A percentile compares a stretch with the other conserved stretches of the same genome.
Evolutionary conservation across 2,329 filamentous ascomycete genomes (phyloP).

Genomic region (Sordariomycetes sp.): DNA sequence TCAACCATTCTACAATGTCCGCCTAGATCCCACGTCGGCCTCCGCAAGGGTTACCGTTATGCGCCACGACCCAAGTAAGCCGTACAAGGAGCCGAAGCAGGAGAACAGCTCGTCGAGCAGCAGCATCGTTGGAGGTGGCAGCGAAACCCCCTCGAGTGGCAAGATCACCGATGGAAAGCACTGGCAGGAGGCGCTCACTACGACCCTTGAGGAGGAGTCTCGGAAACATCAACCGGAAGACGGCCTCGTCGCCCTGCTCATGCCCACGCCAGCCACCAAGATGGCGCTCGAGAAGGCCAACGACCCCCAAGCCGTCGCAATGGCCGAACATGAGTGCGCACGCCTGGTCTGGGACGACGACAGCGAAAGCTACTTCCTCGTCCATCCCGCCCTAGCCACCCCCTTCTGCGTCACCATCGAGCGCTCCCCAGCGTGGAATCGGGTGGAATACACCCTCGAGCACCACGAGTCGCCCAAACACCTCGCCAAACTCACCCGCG

Average conservation of each 20-base stretch:
- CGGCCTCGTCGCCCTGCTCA: slow-evolving; percentile 58
- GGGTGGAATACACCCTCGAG: slow-evolving; percentile 56
- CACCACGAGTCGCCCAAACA: slow-evolving; percentile 53
- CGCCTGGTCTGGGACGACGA: slow-evolving; percentile 65
- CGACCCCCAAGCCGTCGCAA: slow-evolving; percentile 48
- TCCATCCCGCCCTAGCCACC: slow-evolving; percentile 52
- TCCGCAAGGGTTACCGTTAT: slow-evolving; percentile 52
- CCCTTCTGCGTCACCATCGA: slow-evolving; percentile 54
- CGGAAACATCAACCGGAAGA: slow-evolving; percentile 47
- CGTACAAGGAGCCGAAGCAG: slow-evolving; percentile 34
- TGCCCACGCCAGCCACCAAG: slow-evolving; percentile 55
- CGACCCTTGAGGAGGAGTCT: slow-evolving; percentile 46
- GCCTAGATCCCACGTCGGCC: slow-evolving; percentile 53
- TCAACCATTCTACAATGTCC: slow-evolving; percentile 60
- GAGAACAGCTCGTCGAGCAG: slow-evolving; percentile 13
- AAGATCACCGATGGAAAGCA: slow-evolving; percentile 30
- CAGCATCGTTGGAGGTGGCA: slow-evolving; percentile 16
- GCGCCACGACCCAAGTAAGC: slow-evolving; percentile 51
- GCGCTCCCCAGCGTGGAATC: slow-evolving; percentile 48
- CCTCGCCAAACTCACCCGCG: slow-evolving; percentile 50
- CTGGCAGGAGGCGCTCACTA: slow-evolving; percentile 50
- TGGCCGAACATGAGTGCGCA: slow-evolving; percentile 60
- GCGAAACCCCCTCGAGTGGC: slow-evolving; percentile 15
- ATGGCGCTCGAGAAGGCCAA: slow-evolving; percentile 52
- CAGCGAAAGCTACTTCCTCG: slow-evolving; percentile 48